Percentiles rank a stretch among this genome's conserved stretches.
Evolutionary conservation across 768 basidiomycete genomes (phyloP).

Genomic region (Hebeloma cylindrosporum): DNA sequence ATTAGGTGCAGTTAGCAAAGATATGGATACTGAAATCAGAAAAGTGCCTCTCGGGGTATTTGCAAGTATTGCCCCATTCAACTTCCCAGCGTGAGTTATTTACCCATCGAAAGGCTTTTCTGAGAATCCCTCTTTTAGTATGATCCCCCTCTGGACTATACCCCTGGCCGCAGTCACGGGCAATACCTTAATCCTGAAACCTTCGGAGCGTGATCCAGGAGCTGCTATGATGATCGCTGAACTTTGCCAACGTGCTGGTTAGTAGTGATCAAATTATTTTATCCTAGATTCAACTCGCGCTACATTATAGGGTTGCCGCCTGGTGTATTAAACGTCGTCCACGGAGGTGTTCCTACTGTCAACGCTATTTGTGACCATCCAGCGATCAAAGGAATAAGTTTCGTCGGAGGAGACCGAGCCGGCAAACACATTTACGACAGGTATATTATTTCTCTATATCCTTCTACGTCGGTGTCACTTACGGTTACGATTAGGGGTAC

Average conservation of each 20-base stretch:
- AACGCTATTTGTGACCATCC: constrained; percentile 94
- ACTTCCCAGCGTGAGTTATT: constrained; percentile 76
- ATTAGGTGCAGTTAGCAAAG: constrained; percentile 67
- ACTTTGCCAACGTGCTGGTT: constrained; percentile 83
- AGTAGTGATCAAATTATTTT: constrained; percentile 9
- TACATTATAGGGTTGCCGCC: constrained; percentile 63
- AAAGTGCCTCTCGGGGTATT: constrained; percentile 86
- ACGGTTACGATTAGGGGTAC: constrained; percentile 56
- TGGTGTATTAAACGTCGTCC: constrained; percentile 90
- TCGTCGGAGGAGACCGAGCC: constrained; percentile 92
- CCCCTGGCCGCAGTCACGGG: constrained; percentile 87
- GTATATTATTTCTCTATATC: constrained; percentile 29
- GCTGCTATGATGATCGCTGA: constrained; percentile 98
- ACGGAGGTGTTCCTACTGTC: constrained; percentile 87
- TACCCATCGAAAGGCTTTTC: constrained; percentile 5
- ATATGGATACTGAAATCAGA: constrained; percentile 94
- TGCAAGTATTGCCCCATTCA: constrained; percentile 85
- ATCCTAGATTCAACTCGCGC: not conserved
- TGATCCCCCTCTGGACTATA: constrained; percentile 98
- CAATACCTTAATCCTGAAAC: constrained; percentile 93
- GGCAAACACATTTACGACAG: constrained; percentile 93
- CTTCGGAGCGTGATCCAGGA: constrained; percentile 95
- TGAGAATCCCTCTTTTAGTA: constrained; percentile 41
- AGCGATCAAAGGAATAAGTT: constrained; percentile 90
- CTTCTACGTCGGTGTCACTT: not conserved